Evolutionary conservation across 2,329 filamentous ascomycete genomes (phyloP), one percentile per base, ranked within the genome.

Genomic region (Emmonsiellopsis sp.): DNA sequence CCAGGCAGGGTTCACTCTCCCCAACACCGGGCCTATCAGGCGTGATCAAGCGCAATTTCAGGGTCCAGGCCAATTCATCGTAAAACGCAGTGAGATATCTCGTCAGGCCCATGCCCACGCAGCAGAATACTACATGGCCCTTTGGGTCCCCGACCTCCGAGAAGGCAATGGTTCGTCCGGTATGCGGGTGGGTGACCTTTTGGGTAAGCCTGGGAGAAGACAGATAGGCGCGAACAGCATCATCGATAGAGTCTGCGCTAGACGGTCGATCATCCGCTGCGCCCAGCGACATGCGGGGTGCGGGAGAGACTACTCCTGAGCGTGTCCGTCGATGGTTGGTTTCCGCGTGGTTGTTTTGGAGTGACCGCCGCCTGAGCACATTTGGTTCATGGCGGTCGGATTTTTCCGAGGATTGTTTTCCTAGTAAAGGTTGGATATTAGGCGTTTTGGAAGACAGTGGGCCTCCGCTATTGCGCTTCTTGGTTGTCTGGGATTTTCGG

Each of bases 1-100:
- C 89, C 38, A 83, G 77, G 69, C 95, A 91, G 34, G 88, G 73
- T 63, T 94, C 90, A 65, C 92, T 96, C 63, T 89, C 91, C 47
- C 93, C 93, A 13, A 98, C 89, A 30, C 93, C 93, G 52, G 93
- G 93, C 51, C 93, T 83, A 69, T 98, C 93, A 5, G 92, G 87
- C 0, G 93, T 97, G 60, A 98, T 95, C 50, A 98, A 78, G 16
- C 93, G 83, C 54, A 98, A 73, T 67, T 89, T 93, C 55, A 98
- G 74, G 0, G 91, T 95, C 63, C 88, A 74, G 2, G 93, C 93
- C 51, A 98, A 76, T 68, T 98, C 93, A 67, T 98, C 93, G 66
- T 97, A 98, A 67, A 98, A 98, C 0, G 91, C 90, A 56, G 89
- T 96, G 55, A 98, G 87, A 67, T 93, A 98, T 70, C 93, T 82